Evolutionary conservation across 208 protist species (phyloP).

Genomic region (Trypanosoma cruzi): DNA sequence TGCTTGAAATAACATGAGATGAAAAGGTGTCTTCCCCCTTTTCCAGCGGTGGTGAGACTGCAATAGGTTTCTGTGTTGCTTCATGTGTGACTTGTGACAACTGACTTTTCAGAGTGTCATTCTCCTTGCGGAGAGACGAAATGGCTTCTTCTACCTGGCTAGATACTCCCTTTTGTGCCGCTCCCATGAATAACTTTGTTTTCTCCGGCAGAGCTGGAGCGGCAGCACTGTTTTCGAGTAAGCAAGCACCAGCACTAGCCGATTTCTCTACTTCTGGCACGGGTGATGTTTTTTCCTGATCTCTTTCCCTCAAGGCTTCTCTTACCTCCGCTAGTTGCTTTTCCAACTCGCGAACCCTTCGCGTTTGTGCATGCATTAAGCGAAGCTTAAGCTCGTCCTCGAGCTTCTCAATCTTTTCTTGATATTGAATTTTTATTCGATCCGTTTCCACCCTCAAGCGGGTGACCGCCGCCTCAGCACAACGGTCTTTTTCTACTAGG

Average conservation of each 20-base stretch:
- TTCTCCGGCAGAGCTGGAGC: not conserved
- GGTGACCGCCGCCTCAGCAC: slow-evolving; percentile 48
- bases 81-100: slow-evolving; percentile 12
- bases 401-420: slow-evolving; percentile 45
- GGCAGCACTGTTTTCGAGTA: not conserved
- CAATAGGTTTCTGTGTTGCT: not conserved
- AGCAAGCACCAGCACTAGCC: not conserved
- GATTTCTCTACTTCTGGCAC: not conserved
- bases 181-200: not conserved
- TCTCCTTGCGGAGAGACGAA: slow-evolving; percentile 13
- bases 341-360: slow-evolving; percentile 34
- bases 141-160: slow-evolving; percentile 4
- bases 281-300: not conserved
- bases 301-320: slow-evolving; percentile 20
- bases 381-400: slow-evolving; percentile 39
- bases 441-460: slow-evolving; percentile 57
- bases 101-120: slow-evolving; percentile 17
- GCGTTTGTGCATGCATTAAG: slow-evolving; percentile 29
- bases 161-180: not conserved
- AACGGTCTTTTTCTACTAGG: slow-evolving; percentile 68
- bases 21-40: not conserved
- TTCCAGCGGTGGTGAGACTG: not conserved
- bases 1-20: slow-evolving; percentile 16
- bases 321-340: slow-evolving; percentile 28
- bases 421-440: slow-evolving; percentile 60